These are phyloP conservation scores for Exophiala phaeomuriformis DNA, from an alignment of 2,329 filamentous ascomycete genomes.

Conservation along the genomic window DNA sequence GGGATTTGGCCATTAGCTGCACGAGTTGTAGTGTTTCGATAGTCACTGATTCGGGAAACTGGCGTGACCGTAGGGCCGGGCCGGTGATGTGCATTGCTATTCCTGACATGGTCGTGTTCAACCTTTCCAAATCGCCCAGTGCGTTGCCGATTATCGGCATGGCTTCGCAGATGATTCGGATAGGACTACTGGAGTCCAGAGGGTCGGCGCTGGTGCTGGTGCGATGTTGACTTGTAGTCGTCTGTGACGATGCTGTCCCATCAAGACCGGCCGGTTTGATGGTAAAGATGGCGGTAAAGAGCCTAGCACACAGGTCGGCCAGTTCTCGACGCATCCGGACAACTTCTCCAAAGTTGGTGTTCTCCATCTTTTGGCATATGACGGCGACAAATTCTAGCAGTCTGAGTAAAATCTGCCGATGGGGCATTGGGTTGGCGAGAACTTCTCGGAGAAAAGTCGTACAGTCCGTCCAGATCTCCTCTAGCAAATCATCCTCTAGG, in stretches of 20 bases:
- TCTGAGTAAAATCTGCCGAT: constrained; percentile 79
- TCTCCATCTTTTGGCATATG: constrained; percentile 89
- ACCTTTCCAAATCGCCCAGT: constrained; percentile 76
- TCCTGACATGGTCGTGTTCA: constrained; percentile 66
- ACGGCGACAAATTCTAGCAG: constrained; percentile 84
- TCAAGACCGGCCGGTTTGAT: constrained; percentile 72
- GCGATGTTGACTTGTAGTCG: constrained; percentile 24
- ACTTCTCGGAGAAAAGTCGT: constrained; percentile 84
- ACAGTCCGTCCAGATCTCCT: constrained; percentile 96
- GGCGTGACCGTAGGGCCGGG: constrained; percentile 72
- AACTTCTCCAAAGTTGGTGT: constrained; percentile 95
- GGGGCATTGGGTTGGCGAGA: constrained; percentile 86
- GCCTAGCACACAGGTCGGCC: constrained; percentile 76
- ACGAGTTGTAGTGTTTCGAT: constrained; percentile 64
- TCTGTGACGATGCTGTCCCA: constrained; percentile 30
- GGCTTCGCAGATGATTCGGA: constrained; percentile 69
- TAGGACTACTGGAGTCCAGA: constrained; percentile 56
- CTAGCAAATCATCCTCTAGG: constrained; percentile 92
- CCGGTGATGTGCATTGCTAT: constrained; percentile 79
- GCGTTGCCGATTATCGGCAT: constrained; percentile 76
- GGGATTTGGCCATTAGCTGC: constrained; percentile 66
- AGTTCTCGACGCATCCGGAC: constrained; percentile 84
- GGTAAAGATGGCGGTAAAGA: constrained; percentile 90
- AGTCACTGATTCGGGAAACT: constrained; percentile 79
- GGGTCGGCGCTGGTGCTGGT: constrained; percentile 17